A percentile compares a stretch with the other conserved stretches of the same genome.
Evolutionary conservation across 805 yeast species (phyloP).

Genomic region (Candida krabiensis): DNA sequence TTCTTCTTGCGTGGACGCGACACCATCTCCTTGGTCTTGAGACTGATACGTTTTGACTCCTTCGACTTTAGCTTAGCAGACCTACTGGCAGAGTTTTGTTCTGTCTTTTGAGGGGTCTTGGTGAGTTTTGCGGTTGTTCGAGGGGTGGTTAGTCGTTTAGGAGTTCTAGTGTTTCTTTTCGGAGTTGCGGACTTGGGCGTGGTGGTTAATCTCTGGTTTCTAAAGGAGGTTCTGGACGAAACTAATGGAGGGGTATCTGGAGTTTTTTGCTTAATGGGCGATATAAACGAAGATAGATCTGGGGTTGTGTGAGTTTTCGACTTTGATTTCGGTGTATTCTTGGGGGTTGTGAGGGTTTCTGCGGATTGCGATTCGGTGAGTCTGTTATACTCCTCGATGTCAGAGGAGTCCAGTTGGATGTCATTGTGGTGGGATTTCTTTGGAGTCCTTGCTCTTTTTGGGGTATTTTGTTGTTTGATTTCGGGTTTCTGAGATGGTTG

Average conservation of each 20-base stretch:
- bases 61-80: background rate
- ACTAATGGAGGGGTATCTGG: slow-evolving; percentile 1
- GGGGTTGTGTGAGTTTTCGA: slow-evolving; percentile 10
- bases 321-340: background rate
- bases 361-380: background rate
- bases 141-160: background rate
- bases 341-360: background rate
- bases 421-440: no score
- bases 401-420: slow-evolving; percentile 1
- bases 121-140: background rate
- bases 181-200: no score
- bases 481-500: slow-evolving; percentile 4
- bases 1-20: background rate
- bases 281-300: slow-evolving; percentile 21
- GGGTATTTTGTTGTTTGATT: no score
- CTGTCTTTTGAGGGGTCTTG: background rate
- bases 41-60: no score
- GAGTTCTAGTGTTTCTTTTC: background rate
- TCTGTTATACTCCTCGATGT: slow-evolving; percentile 1
- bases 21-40: background rate
- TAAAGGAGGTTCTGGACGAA: slow-evolving; percentile 2
- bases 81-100: background rate
- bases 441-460: slow-evolving; percentile 9
- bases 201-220: no score
- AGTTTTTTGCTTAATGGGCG: slow-evolving; percentile 10